Base-by-base conservation (phyloP, 306 rosid genomes). In the Astragalus glycyphyllos region DNA sequence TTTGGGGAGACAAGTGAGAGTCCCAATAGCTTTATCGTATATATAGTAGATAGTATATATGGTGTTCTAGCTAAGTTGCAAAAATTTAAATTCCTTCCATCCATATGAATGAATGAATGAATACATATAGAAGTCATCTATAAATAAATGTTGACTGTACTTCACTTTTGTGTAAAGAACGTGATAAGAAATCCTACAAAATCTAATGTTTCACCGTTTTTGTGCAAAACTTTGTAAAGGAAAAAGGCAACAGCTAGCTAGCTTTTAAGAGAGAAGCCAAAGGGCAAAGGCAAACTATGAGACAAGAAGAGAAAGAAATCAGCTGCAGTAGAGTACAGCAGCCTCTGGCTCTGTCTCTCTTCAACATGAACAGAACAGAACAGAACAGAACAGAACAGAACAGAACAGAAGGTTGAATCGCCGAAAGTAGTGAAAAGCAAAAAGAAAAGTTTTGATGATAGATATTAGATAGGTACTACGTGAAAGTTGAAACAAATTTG, bases 371-470 rank as follows among this genome's bases (percentile, higher is more conserved):
- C 31, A 26, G 31, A 26, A 26, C 31, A 20, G 58, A 48, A n/a
- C n/a, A n/a, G 31, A 26, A 26, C 31, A 26, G 31, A 26, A 26
- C 31, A 20, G 31, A 26, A 26, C 31, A 26, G 31, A 26, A 26
- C 31, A 20, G 58, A 48, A n/a, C n/a, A 85, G 51, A 83, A 44
- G 81, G 12, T 16, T 66, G 9, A 73, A 69, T 71, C 72, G 85
- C 66, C 73, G 56, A 71, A 73, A 78, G 58, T 58, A 20, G 1
- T 20, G 80, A 84, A 79, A 79, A 83, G 74, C 56, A 69, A 79
- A 84, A 58, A 68, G 74, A 74, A 61, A 76, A 61, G 68, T 44
- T 32, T 66, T 26, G 57, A 84, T 59, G 23, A 20, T 20, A 20
- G 23, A 20, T 20, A 20, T 2, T 20, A 0, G 56, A 6, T 15